Evolutionary conservation across 208 protist genomes (phyloP).

Genomic region (Eutreptiella sp.): DNA sequence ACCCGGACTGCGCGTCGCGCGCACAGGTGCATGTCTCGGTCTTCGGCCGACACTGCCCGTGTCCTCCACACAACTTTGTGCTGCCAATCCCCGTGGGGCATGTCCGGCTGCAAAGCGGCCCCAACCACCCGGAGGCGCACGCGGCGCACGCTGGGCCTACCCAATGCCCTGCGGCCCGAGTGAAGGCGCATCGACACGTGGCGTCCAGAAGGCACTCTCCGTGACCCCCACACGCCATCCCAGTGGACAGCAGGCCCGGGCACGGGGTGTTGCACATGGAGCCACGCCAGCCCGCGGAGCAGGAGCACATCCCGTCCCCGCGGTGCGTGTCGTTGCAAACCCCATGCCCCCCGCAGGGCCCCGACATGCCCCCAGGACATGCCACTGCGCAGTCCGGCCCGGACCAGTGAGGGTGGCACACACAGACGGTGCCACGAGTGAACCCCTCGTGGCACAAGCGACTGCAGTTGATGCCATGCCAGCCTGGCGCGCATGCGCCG

Average conservation of each 20-base stretch:
- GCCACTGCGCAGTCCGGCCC: not conserved
- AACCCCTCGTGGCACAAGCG: no score
- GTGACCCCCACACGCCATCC: conserved; percentile 16
- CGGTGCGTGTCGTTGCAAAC: conserved; percentile 17
- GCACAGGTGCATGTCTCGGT: conserved; percentile 1
- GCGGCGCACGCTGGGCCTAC: not conserved
- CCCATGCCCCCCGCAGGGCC: conserved; percentile 1
- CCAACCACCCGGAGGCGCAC: conserved; percentile 4
- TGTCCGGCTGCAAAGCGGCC: conserved; percentile 11
- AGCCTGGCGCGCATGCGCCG: conserved; percentile 3
- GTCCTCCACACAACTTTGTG: conserved; percentile 4
- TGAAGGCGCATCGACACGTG: conserved; percentile 13
- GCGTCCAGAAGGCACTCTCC: conserved; percentile 24
- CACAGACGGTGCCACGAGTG: no score
- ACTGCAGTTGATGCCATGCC: conserved; percentile 18
- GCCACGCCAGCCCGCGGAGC: not conserved
- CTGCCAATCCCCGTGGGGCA: conserved; percentile 5
- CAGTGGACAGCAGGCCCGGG: not conserved
- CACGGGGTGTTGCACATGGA: conserved; percentile 10
- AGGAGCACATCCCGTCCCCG: conserved; percentile 26
- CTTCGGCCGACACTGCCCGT: not conserved
- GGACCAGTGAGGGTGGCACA: no score
- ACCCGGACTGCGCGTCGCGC: not conserved
- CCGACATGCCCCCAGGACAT: not conserved
- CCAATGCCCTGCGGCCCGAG: conserved; percentile 24